Evolutionary conservation across 2,329 filamentous ascomycete species (phyloP), one percentile per base, ranked within the genome.

Genomic region (Cytospora paraplurivora): DNA sequence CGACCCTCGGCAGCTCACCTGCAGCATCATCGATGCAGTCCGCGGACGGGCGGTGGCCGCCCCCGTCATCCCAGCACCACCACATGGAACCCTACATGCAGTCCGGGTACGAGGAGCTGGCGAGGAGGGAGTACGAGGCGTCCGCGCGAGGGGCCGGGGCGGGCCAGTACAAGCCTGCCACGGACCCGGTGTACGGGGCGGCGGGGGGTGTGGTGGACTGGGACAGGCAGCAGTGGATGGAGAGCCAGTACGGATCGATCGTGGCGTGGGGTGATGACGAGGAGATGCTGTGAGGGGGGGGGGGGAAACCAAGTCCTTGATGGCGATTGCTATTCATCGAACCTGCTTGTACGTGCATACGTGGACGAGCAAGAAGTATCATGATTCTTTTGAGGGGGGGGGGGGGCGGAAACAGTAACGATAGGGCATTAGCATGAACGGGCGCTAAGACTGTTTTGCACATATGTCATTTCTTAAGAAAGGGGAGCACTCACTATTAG

Each of bases 81-180:
- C 81, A 85, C 66, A 86, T 85, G 47, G 92, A 96, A 75, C 92
- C 92, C 0, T 97, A 97, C 76, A 96, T 97, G 85, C 75, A 85
- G 55, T 88, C 86, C 7, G 93, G 93, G 15, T 97, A 96, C 72
- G 89, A 92, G 70, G 81, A 85, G 71, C 77, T 90, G 63, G 86
- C 88, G 64, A 80, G 81, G 63, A 81, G 85, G 60, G 88, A 91
- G 71, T 86, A 88, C 66, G 83, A 89, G 69, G 77, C 81, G 62
- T 81, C 81, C 2, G 77, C 76, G 3, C 71, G 74, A 27, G 72
- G 71, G 21, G 69, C 75, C 66, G 65, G 73, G 4, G 56, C 27
- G 27, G 27, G 27, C 27, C 27, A 54, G 41, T 88, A 88, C 75
- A 82, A 77, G 17, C 79, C 79, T 12, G 82, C 88, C 0, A 87